phyloP scores from a whole-genome alignment of 2,329 filamentous ascomycete genomes.

The Zymoseptoria pseudotritici region DNA sequence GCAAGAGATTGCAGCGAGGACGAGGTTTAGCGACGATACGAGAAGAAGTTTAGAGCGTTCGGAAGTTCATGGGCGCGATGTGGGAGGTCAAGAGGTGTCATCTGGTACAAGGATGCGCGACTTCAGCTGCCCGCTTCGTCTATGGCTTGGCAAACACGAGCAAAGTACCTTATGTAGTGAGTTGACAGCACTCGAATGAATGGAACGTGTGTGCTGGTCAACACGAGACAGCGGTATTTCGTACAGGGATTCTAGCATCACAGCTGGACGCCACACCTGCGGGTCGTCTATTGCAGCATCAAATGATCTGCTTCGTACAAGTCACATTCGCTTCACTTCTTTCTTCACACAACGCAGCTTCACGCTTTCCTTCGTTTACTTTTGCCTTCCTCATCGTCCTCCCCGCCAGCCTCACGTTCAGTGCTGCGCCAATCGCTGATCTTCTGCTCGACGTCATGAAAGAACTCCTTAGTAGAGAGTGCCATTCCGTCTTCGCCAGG shows the following conservation, averaged over 20 bases:
- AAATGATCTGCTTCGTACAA: neutral
- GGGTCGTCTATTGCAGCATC: neutral
- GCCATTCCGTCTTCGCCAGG: constrained; percentile 84
- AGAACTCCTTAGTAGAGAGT: constrained; percentile 83
- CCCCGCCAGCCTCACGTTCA: constrained; percentile 39
- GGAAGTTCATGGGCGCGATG: neutral
- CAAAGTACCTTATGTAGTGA: too few relatives aligned
- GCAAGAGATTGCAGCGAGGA: neutral
- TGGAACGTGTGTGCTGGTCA: neutral
- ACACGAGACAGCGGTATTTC: neutral
- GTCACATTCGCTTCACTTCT: neutral
- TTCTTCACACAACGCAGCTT: neutral
- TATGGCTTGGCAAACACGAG: neutral
- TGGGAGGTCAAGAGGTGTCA: neutral
- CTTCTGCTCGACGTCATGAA: constrained; percentile 72
- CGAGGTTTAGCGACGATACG: neutral
- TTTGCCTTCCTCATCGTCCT: constrained; percentile 24
- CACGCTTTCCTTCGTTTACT: constrained; percentile 20
- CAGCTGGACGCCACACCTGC: neutral
- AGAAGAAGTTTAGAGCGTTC: neutral
- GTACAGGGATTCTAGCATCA: neutral
- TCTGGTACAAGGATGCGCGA: neutral
- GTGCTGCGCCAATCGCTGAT: constrained; percentile 69
- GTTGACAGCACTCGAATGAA: neutral
- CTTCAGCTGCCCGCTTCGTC: neutral